These are phyloP conservation scores for Stentor coeruleus DNA, from an alignment of 73 alveolate genomes.

Conservation along the genomic window DNA sequence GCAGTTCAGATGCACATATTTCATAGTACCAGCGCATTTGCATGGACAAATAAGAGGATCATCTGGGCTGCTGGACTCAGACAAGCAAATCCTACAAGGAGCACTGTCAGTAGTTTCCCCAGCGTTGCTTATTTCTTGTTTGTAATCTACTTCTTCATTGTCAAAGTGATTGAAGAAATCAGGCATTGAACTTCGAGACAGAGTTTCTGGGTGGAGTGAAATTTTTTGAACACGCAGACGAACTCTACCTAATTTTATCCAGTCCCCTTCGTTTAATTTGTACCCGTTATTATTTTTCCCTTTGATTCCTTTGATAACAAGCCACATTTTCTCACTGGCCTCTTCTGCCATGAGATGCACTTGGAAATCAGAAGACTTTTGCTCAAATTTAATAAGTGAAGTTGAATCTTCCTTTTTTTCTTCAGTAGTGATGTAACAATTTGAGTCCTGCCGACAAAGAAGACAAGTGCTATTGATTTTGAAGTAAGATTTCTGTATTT, in stretches of 20 bases:
- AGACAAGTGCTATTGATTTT: neutral
- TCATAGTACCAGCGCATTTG: constrained; percentile 69
- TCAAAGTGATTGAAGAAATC: neutral
- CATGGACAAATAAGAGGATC: constrained; percentile 78
- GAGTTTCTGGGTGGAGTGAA: neutral
- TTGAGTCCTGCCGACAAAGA: neutral
- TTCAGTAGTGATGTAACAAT: neutral
- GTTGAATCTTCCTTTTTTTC: neutral
- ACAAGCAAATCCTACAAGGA: constrained; percentile 47
- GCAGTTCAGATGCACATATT: constrained; percentile 69
- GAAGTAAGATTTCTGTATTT: neutral
- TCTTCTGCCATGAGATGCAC: neutral
- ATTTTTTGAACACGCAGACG: neutral
- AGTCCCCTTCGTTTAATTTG: constrained; percentile 26
- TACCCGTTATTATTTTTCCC: constrained; percentile 14
- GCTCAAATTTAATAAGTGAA: neutral
- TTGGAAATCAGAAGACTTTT: neutral
- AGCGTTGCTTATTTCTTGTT: neutral
- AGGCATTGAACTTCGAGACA: neutral
- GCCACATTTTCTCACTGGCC: constrained; percentile 16
- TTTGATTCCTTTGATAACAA: neutral
- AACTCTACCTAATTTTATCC: constrained; percentile 24
- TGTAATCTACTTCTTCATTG: neutral
- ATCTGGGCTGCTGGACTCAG: constrained; percentile 47
- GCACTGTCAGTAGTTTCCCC: neutral